These are phyloP conservation scores for Psidium friedrichsthalianum DNA, from an alignment of 345 rosid species.

Conservation along the genomic window DNA sequence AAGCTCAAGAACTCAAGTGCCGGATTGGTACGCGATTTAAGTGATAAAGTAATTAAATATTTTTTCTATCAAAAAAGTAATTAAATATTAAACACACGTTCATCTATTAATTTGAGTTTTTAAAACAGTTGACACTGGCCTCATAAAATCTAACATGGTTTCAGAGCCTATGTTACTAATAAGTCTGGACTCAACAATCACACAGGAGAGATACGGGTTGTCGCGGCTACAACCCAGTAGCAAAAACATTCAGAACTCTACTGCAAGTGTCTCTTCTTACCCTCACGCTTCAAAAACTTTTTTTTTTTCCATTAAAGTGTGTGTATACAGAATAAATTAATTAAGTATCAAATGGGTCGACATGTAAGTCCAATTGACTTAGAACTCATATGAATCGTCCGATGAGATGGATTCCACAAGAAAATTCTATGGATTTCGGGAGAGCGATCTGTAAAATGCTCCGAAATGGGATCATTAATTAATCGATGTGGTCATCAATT, in stretches of 20 bases:
- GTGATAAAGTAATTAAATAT: no score
- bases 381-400: neutral
- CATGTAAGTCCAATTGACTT: neutral
- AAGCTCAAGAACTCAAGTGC: neutral
- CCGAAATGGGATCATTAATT: neutral
- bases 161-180: no score
- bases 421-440: neutral
- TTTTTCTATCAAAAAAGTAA: no score
- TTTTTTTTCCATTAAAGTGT: neutral
- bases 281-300: fast-evolving
- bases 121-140: no score
- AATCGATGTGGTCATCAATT: neutral
- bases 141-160: no score
- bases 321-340: no score
- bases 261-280: neutral
- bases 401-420: neutral
- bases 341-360: neutral
- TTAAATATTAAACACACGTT: no score
- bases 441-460: neutral
- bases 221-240: no score
- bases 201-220: no score
- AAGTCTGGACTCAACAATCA: no score
- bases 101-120: no score
- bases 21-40: neutral
- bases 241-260: no score